Evolutionary conservation across 192 early-diverging fungal genomes (phyloP).

Genomic region (Tieghemiomyces parasiticus): DNA sequence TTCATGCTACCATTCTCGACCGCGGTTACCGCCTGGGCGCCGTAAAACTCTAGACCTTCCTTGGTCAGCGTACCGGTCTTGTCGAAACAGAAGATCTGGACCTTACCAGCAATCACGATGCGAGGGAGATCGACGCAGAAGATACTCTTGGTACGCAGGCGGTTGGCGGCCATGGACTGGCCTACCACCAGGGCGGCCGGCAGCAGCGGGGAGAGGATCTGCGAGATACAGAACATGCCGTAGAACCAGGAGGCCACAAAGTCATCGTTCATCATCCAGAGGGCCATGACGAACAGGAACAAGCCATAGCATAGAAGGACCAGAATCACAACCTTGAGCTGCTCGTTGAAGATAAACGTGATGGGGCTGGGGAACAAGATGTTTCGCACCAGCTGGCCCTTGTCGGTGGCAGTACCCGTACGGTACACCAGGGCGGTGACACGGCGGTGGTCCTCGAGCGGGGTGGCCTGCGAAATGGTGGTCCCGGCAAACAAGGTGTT

Average conservation of each 20-base stretch:
- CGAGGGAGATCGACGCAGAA: conserved; percentile 39
- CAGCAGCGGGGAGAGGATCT: conserved; percentile 36
- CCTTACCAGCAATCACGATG: conserved; percentile 42
- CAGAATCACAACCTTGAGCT: conserved; percentile 36
- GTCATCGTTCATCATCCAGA: conserved; percentile 17
- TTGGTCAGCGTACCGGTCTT: conserved; percentile 49
- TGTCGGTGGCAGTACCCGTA: conserved; percentile 30
- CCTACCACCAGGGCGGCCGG: conserved; percentile 41
- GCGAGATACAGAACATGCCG: conserved; percentile 40
- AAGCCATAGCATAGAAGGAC: conserved; percentile 35
- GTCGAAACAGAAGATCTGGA: conserved; percentile 44
- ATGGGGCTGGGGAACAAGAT: conserved; percentile 40
- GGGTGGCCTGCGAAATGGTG: conserved; percentile 34
- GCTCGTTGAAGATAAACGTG: conserved; percentile 45
- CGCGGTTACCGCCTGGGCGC: conserved; percentile 14
- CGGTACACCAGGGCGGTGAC: conserved; percentile 24
- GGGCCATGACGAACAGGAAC: conserved; percentile 19
- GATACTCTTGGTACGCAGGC: conserved; percentile 31
- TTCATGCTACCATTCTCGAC: background rate
- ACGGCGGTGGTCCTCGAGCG: conserved; percentile 12
- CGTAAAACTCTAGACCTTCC: conserved; percentile 41
- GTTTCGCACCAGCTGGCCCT: conserved; percentile 37
- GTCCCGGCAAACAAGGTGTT: conserved; percentile 36
- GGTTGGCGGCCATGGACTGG: conserved; percentile 33
- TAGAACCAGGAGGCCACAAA: conserved; percentile 36